A percentile compares a stretch with the other conserved stretches of the same genome.
These are phyloP conservation scores for Xenosphaeropsis pyriputrescens DNA, from an alignment of 2,329 filamentous ascomycete species.

Conservation along the genomic window DNA sequence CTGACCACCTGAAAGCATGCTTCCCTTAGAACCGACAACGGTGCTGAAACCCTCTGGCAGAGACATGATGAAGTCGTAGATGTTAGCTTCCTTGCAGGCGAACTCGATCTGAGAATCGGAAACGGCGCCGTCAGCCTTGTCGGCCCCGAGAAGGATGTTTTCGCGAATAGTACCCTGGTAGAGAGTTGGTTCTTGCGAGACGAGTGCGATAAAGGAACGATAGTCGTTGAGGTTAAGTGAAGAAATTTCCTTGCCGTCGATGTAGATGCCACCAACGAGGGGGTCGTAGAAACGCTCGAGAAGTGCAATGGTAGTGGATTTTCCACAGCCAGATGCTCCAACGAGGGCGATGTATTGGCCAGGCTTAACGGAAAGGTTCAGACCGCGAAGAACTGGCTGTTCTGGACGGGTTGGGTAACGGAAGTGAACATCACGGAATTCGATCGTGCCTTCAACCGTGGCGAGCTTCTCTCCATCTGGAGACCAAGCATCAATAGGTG, in stretches of 20 bases:
- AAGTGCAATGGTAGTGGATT: conserved; percentile 83
- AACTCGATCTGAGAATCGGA: conserved; percentile 58
- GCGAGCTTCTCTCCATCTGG: conserved; percentile 47
- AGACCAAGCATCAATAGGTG: conserved; percentile 72
- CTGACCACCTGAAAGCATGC: conserved; percentile 76
- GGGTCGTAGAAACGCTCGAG: conserved; percentile 94
- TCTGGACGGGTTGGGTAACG: conserved; percentile 84
- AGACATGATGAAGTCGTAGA: conserved; percentile 81
- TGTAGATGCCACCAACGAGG: conserved; percentile 59
- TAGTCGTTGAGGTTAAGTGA: conserved; percentile 76
- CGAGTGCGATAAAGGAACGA: conserved; percentile 68
- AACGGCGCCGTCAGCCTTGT: conserved; percentile 39
- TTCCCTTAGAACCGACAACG: conserved; percentile 73
- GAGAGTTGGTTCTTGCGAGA: conserved; percentile 86
- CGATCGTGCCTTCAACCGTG: conserved; percentile 59
- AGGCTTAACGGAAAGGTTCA: conserved; percentile 59
- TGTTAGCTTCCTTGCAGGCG: conserved; percentile 82
- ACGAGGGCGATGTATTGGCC: conserved; percentile 83
- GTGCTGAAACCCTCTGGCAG: conserved; percentile 78
- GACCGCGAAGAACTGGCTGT: conserved; percentile 77
- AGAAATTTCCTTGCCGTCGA: conserved; percentile 75
- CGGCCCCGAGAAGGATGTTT: conserved; percentile 71
- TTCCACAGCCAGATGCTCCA: conserved; percentile 87
- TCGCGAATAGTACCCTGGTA: conserved; percentile 88
- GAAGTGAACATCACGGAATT: conserved; percentile 90